Evolutionary conservation across 2,329 filamentous ascomycete species (phyloP).

Genomic region (Fusarium udum): DNA sequence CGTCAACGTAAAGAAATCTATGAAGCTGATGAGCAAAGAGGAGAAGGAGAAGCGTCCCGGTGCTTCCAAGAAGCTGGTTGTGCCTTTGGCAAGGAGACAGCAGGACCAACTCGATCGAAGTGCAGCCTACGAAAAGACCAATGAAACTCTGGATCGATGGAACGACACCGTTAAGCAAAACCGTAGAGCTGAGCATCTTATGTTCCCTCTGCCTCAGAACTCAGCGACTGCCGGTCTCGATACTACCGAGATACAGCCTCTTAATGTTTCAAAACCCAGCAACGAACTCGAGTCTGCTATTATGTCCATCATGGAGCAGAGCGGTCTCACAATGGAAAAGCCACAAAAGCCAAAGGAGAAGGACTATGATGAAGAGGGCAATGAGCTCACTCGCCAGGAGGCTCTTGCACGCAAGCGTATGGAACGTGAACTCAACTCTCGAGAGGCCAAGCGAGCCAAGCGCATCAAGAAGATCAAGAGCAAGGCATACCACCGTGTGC

Average conservation of each 20-base stretch:
- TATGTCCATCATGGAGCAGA: slow-evolving; percentile 88
- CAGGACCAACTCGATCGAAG: slow-evolving; percentile 85
- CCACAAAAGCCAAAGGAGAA: slow-evolving; percentile 62
- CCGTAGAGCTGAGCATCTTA: slow-evolving; percentile 86
- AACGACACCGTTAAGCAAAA: slow-evolving; percentile 95
- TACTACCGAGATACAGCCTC: slow-evolving; percentile 71
- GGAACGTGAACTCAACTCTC: slow-evolving; percentile 84
- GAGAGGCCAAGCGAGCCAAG: slow-evolving; percentile 87
- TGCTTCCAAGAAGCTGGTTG: slow-evolving; percentile 74
- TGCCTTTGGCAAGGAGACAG: slow-evolving; percentile 84
- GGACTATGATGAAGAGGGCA: slow-evolving; percentile 74
- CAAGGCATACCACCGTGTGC: slow-evolving; percentile 91
- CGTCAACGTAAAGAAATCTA: slow-evolving; percentile 77
- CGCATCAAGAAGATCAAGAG: slow-evolving; percentile 99
- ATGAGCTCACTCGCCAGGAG: slow-evolving; percentile 76
- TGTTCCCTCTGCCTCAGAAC: slow-evolving; percentile 84
- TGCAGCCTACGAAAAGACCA: slow-evolving; percentile 89
- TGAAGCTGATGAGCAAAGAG: slow-evolving; percentile 77
- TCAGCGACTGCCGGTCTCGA: slow-evolving; percentile 68
- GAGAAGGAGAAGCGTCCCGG: slow-evolving; percentile 60
- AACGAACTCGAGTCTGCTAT: slow-evolving; percentile 89
- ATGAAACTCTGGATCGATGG: slow-evolving; percentile 90
- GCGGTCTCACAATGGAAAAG: slow-evolving; percentile 71
- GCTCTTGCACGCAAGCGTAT: slow-evolving; percentile 79
- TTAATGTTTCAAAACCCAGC: slow-evolving; percentile 69